These are phyloP conservation scores for Salvia sclarea DNA, from an alignment of 305 asterid genomes.

Conservation along the genomic window DNA sequence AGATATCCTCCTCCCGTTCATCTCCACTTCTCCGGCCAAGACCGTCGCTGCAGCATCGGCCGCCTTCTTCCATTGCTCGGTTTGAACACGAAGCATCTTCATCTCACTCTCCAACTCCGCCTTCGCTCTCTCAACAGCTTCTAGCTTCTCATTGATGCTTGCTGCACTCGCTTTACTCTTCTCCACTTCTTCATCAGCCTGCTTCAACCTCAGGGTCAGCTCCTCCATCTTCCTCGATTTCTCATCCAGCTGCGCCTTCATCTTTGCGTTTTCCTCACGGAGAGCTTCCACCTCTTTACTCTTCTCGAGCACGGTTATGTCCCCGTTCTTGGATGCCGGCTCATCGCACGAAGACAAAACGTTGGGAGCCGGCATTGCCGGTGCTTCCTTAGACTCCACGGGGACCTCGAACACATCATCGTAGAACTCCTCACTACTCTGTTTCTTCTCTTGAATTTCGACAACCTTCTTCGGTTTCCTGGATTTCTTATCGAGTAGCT, in stretches of 20 bases:
- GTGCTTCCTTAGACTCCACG: constrained; percentile 24
- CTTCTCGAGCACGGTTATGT: constrained; percentile 46
- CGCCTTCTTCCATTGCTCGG: constrained; percentile 95
- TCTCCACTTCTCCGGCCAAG: constrained; percentile 66
- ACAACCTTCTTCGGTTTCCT: constrained; percentile 41
- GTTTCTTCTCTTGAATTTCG: constrained; percentile 32
- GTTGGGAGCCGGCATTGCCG: background rate
- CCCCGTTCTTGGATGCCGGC: constrained; percentile 44
- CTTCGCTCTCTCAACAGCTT: constrained; percentile 53
- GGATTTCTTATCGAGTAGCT: constrained; percentile 59
- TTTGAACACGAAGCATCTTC: constrained; percentile 81
- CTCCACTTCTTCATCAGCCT: constrained; percentile 56
- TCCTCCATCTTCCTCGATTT: constrained; percentile 45
- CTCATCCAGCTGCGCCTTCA: constrained; percentile 50
- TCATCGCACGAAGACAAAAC: constrained; percentile 23
- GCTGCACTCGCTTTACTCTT: constrained; percentile 40
- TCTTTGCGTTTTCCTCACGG: constrained; percentile 45
- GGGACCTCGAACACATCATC: constrained; percentile 82
- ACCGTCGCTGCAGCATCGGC: constrained; percentile 95
- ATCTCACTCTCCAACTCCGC: constrained; percentile 73
- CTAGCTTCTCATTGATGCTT: constrained; percentile 48
- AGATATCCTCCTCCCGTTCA: constrained; percentile 61
- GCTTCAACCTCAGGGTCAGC: constrained; percentile 37
- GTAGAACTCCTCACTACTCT: constrained; percentile 25
- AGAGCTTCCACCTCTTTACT: constrained; percentile 47